phyloP scores from a whole-genome alignment of 495 filamentous ascomycete genomes.

The Penicillium longicatenatum region DNA sequence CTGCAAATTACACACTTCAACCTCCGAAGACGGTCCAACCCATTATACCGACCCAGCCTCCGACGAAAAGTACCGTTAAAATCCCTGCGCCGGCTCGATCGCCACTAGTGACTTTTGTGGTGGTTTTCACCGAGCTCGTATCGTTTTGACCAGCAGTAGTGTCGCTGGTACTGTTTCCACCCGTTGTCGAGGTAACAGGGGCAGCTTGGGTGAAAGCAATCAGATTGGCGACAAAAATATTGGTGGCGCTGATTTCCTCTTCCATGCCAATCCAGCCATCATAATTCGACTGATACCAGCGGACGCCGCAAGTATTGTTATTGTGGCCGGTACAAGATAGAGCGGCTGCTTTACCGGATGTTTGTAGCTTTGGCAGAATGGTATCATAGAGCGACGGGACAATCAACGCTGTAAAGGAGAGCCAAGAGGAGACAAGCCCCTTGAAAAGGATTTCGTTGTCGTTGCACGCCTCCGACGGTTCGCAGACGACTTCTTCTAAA shows the following conservation, averaged over 20 bases:
- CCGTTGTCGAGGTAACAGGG: conserved; percentile 17
- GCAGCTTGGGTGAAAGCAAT: conserved; percentile 23
- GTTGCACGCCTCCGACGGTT: conserved; percentile 59
- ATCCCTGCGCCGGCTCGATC: conserved; percentile 21
- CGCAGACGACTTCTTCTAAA: conserved; percentile 70
- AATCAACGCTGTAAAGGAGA: conserved; percentile 70
- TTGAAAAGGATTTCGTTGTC: conserved; percentile 80
- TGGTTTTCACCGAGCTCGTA: neutral
- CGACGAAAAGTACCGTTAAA: conserved; percentile 52
- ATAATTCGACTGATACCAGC: conserved; percentile 64
- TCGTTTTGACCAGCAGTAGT: conserved; percentile 11
- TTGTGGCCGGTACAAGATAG: conserved; percentile 61
- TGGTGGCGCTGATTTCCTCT: conserved; percentile 54
- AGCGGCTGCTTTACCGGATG: conserved; percentile 69
- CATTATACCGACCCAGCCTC: neutral
- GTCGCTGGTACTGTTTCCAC: conserved; percentile 27
- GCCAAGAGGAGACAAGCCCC: conserved; percentile 74
- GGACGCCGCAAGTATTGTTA: conserved; percentile 72
- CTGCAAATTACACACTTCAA: neutral
- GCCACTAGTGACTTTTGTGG: conserved; percentile 9
- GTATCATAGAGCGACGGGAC: conserved; percentile 58
- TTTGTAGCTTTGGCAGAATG: conserved; percentile 65
- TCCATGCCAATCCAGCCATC: conserved; percentile 65
- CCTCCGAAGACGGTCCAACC: neutral
- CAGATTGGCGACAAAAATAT: conserved; percentile 50